Evolutionary conservation across 257 asterid genomes (phyloP), one percentile per base, ranked within the genome.

Genomic region (Scutellaria minor): DNA sequence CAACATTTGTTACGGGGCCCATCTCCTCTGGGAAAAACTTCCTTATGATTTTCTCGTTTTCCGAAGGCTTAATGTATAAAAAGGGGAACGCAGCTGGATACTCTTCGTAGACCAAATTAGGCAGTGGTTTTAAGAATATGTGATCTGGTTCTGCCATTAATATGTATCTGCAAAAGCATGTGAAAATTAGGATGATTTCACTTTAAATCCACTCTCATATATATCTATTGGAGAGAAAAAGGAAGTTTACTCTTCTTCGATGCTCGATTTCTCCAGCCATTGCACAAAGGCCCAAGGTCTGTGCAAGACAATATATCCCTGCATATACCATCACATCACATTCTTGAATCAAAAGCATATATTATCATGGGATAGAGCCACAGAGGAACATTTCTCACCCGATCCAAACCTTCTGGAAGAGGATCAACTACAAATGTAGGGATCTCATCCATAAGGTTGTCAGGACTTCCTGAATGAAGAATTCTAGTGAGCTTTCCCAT

Each of bases 241-340:
- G 62, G 64, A 62, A 66, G 64, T 88, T 80, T 75, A 88, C 95
- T 86, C 90, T 81, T 88, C 92, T 71, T 88, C 89, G 13, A 88
- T 86, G 7, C 71, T 80, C 41, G 83, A 77, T 81, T 81, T 83
- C 77, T 86, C 86, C 66, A 86, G 81, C 92, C 95, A 86, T 75
- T 86, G 89, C 76, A 84, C 85, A 11, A 88, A 88, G 0, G 90
- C 92, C 96, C 92, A 88, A 18, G 96, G 92, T 76, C 96, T 83
- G 64, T 86, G 83, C 75, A 88, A 80, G 70, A 88, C 95, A 66
- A 86, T 53, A 13, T 86, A 89, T 71, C 89, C 89, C 92, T 89
- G 84, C 14, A 74, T 18, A 72, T 56, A 67, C 37, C 61, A 76
- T 5, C 13, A 48, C 15, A 40, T 13, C 37, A 31, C 4, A 31